Conservation (phyloP, 495 filamentous ascomycete species). For the Extremus antarcticus region DNA sequence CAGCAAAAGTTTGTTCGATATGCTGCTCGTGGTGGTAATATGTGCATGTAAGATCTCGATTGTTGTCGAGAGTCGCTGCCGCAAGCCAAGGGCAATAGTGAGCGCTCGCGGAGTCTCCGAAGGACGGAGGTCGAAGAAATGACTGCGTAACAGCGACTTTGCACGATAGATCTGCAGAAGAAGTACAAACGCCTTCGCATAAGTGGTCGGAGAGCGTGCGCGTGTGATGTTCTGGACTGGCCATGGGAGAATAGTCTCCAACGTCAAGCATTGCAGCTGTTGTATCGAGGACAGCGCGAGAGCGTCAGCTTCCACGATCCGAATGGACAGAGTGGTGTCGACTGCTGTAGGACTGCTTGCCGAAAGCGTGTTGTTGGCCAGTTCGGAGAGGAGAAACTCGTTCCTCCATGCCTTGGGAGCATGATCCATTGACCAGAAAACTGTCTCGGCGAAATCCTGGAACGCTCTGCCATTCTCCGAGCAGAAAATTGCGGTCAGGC, state of each 20-base stretch:
- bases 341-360: conserved; percentile 11
- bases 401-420: conserved; percentile 64
- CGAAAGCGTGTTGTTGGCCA: conserved; percentile 60
- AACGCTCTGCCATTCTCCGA: conserved; percentile 56
- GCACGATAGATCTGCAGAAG: conserved; percentile 67
- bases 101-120: neutral
- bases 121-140: conserved; percentile 24
- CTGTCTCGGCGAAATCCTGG: conserved; percentile 48
- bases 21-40: conserved; percentile 55
- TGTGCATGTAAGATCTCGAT: conserved; percentile 63
- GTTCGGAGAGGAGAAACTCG: conserved; percentile 67
- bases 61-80: conserved; percentile 72
- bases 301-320: conserved; percentile 33
- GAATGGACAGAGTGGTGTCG: conserved; percentile 36
- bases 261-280: conserved; percentile 1
- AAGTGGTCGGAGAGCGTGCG: conserved; percentile 46
- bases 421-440: conserved; percentile 71
- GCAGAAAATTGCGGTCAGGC: conserved; percentile 61
- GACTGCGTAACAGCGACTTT: conserved; percentile 53
- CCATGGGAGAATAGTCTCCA: conserved; percentile 51
- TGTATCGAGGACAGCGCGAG: conserved; percentile 5
- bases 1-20: conserved; percentile 44
- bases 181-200: conserved; percentile 62
- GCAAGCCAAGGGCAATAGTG: conserved; percentile 48
- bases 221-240: conserved; percentile 73